Base-by-base conservation (phyloP, 2,329 filamentous ascomycete genomes). In the Ophiostoma australiae region DNA sequence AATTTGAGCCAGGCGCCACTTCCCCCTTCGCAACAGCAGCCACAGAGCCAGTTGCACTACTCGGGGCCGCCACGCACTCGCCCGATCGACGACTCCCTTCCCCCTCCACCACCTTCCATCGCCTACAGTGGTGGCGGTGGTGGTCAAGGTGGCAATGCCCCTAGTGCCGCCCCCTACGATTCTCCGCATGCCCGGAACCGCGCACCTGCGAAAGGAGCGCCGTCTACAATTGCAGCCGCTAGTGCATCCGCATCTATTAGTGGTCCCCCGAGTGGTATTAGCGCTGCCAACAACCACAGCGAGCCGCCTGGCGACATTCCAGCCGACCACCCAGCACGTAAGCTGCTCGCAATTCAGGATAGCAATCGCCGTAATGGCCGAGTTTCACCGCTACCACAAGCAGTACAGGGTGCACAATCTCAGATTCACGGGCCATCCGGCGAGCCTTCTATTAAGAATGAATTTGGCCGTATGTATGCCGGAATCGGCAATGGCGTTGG, bases 401-500 rank as follows among this genome's bases (percentile, higher is more conserved):
- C 94, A 31, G 94, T 97, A 0, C 94, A 97, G 78, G 94, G 94
- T 31, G 94, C 92, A 1, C 94, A 97, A 78, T 88, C 90, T 20
- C 91, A 93, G 76, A 87, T 91, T 55, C 86, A 91, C 70, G 92
- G 91, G 3, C 92, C 93, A 6, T 88, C 89, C 17, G 91, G 90
- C 20, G 93, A 97, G 78, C 91, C 93, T 13, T 91, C 91, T 63
- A 97, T 97, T 77, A 97, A 97, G 83, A 96, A 90, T 78, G 94
- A 97, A 78, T 94, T 97, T 78, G 94, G 94, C 37, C 90, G 93
- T 73, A 97, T 97, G 85, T 97, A 97, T 80, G 93, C 92, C 23
- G 94, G 94, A n/a, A 93, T 98, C 75, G 94, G 84, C 72, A 86
- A 83, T 74, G 86, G 83, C 73, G 83, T 86, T 41, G 83, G 80